A percentile compares a stretch with the other conserved stretches of the same genome.
Evolutionary conservation across 2,329 filamentous ascomycete genomes (phyloP).

Genomic region (Fusarium goolgardi): DNA sequence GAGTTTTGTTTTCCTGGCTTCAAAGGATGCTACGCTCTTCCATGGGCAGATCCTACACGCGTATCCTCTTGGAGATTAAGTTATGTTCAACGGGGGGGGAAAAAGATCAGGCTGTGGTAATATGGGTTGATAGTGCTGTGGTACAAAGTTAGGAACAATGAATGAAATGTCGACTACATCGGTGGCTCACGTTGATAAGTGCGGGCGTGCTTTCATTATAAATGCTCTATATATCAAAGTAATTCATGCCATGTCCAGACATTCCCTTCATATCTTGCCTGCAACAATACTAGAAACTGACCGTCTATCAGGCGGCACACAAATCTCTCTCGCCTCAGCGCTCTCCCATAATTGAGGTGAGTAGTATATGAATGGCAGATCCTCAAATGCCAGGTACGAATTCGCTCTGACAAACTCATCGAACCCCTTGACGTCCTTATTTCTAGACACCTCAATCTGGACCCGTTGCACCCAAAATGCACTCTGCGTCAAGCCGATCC

Average conservation of each 20-base stretch:
- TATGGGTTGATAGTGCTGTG: background rate
- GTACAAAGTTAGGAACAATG: too few species aligned
- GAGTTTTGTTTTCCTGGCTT: constrained; percentile 55
- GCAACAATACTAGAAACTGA: constrained; percentile 33
- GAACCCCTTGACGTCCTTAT: constrained; percentile 12
- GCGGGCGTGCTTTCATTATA: too few species aligned
- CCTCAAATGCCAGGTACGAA: constrained; percentile 44
- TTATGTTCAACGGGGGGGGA: too few species aligned
- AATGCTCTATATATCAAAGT: background rate
- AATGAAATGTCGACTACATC: background rate
- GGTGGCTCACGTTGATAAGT: too few species aligned
- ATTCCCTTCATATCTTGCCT: background rate
- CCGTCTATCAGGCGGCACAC: constrained; percentile 44
- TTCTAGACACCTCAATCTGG: constrained; percentile 26
- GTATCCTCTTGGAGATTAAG: constrained; percentile 55
- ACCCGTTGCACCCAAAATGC: constrained; percentile 49
- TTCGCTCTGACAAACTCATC: constrained; percentile 37
- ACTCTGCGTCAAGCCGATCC: constrained; percentile 40
- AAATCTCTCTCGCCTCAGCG: constrained; percentile 39
- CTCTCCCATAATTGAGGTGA: constrained; percentile 47
- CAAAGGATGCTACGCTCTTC: constrained; percentile 55
- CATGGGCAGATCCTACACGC: constrained; percentile 56
- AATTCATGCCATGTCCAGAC: background rate
- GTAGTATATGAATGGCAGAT: constrained; percentile 46
- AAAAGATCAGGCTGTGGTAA: background rate